These are phyloP conservation scores for Hymenoscyphus scutula DNA, from an alignment of 2,329 filamentous ascomycete genomes.

Conservation along the genomic window DNA sequence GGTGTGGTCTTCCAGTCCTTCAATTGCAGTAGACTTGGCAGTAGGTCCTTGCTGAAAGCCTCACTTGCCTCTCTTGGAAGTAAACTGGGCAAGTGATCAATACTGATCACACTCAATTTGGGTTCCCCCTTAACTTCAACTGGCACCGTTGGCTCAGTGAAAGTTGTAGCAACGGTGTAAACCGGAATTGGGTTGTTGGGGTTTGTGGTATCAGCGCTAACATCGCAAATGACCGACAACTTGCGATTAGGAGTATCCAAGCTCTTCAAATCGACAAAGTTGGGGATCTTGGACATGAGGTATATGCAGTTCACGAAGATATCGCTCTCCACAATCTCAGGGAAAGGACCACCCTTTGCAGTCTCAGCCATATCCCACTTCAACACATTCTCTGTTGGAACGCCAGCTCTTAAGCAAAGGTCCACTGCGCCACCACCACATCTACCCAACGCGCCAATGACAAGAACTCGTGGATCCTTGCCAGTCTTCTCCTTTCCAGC, in stretches of 20 bases:
- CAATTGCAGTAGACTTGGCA: conserved; percentile 74
- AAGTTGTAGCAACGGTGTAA: conserved; percentile 82
- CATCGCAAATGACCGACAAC: conserved; percentile 78
- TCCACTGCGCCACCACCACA: conserved; percentile 85
- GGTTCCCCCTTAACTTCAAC: conserved; percentile 57
- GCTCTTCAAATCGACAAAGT: conserved; percentile 72
- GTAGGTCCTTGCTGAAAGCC: conserved; percentile 74
- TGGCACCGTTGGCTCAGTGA: conserved; percentile 80
- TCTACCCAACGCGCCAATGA: conserved; percentile 81
- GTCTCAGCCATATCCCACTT: conserved; percentile 79
- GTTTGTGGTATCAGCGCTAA: conserved; percentile 72
- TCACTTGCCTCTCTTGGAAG: conserved; percentile 85
- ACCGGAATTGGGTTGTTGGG: conserved; percentile 69
- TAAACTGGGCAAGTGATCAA: conserved; percentile 81
- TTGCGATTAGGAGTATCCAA: conserved; percentile 67
- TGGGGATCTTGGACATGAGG: conserved; percentile 72
- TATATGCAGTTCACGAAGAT: conserved; percentile 92
- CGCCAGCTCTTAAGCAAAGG: conserved; percentile 70
- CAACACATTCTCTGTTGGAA: conserved; percentile 65
- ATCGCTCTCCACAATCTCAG: conserved; percentile 71
- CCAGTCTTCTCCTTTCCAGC: conserved; percentile 66
- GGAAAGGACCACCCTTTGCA: conserved; percentile 64
- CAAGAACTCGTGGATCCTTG: conserved; percentile 68
- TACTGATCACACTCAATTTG: conserved; percentile 76
- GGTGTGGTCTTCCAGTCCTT: conserved; percentile 69